phyloP scores from a whole-genome alignment of 805 yeast genomes.

The Schizosaccharomyces osmophilus region DNA sequence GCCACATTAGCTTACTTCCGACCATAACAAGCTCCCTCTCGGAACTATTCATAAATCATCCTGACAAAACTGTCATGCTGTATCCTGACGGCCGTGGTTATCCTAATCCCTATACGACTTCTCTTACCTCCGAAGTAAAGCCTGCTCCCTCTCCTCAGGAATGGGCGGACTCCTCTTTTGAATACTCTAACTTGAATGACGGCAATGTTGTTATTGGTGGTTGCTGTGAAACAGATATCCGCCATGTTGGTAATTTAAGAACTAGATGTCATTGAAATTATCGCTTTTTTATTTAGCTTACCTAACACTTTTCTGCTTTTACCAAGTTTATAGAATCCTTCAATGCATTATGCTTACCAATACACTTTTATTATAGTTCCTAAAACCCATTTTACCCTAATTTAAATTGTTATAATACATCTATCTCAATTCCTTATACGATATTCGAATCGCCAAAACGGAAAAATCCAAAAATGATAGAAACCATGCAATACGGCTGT shows the following conservation, averaged over 20 bases:
- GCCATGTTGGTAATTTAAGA: not conserved
- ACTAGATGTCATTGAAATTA: not conserved
- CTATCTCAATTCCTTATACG: too few relatives aligned
- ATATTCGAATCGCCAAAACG: too few relatives aligned
- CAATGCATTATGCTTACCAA: too few relatives aligned
- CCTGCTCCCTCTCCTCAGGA: not conserved
- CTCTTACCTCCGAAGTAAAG: not conserved
- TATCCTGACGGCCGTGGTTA: conserved; percentile 1
- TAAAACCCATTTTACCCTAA: not conserved
- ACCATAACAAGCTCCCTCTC: not conserved
- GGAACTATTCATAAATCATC: not conserved
- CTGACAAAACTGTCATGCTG: not conserved
- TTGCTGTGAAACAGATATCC: not conserved
- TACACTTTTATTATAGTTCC: not conserved
- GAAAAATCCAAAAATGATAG: too few relatives aligned
- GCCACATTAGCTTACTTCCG: not conserved
- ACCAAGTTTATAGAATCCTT: not conserved
- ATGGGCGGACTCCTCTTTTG: not conserved
- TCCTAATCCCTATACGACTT: not conserved
- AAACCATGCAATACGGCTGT: not conserved
- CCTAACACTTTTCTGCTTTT: not conserved
- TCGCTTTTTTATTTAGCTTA: not conserved
- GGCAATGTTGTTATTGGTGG: not conserved
- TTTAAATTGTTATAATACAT: too few relatives aligned
- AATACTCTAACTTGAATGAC: not conserved